Conservation (phyloP, 495 filamentous ascomycete species). For the Melanomma pulvis-pyrius region DNA sequence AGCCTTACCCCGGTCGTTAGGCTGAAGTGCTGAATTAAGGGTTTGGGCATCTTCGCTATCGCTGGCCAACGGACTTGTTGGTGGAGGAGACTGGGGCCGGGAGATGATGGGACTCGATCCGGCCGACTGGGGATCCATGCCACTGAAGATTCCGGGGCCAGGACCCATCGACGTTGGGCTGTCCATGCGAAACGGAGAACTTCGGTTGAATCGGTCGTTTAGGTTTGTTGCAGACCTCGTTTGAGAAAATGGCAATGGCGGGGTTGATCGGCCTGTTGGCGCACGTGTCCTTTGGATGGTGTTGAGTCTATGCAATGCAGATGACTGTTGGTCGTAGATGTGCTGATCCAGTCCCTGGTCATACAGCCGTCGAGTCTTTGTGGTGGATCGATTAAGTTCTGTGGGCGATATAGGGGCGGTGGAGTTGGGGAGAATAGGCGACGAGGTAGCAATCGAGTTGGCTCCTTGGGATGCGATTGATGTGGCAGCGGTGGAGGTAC, state of each 20-base stretch:
- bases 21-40: conserved; percentile 62
- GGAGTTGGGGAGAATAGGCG: conserved; percentile 23
- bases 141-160: conserved; percentile 54
- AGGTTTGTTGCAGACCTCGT: conserved; percentile 62
- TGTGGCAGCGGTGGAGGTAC: conserved; percentile 87
- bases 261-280: conserved; percentile 55
- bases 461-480: conserved; percentile 80
- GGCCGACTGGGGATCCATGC: conserved; percentile 37
- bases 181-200: conserved; percentile 48
- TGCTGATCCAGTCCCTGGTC: conserved; percentile 82
- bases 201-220: conserved; percentile 59
- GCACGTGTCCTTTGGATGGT: conserved; percentile 64
- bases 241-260: conserved; percentile 38
- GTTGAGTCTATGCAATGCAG: conserved; percentile 76
- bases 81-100: conserved; percentile 60
- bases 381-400: conserved; percentile 52
- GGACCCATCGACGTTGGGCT: conserved; percentile 32
- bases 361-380: conserved; percentile 77
- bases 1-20: conserved; percentile 80
- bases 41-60: conserved; percentile 65
- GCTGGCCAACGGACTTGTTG: conserved; percentile 70
- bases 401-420: conserved; percentile 39
- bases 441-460: conserved; percentile 45
- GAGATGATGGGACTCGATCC: conserved; percentile 49
- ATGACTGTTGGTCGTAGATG: conserved; percentile 76